Evolutionary conservation across 2,329 filamentous ascomycete genomes (phyloP).

Genomic region (Acrocalymma vagum): DNA sequence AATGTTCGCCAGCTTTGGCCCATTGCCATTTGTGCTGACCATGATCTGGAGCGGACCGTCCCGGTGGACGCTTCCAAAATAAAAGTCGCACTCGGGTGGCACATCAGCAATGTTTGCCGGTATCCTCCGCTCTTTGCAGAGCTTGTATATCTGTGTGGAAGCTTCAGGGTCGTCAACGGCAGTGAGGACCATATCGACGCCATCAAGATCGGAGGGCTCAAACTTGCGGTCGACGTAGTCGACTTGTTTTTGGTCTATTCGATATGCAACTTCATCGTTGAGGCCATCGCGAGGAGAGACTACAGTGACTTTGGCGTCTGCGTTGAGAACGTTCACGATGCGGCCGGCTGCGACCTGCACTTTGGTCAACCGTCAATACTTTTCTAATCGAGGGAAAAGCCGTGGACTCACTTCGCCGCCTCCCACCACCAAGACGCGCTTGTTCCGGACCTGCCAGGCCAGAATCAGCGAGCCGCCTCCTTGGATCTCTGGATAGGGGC

Average conservation of each 20-base stretch:
- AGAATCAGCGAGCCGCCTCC: slow-evolving; percentile 92
- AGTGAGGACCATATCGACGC: slow-evolving; percentile 85
- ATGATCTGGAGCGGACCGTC: slow-evolving; percentile 97
- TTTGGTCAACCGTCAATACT: slow-evolving; percentile 46
- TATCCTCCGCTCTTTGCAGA: slow-evolving; percentile 85
- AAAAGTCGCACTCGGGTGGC: slow-evolving; percentile 96
- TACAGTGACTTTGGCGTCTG: slow-evolving; percentile 88
- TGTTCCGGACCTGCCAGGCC: slow-evolving; percentile 93
- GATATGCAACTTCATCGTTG: slow-evolving; percentile 86
- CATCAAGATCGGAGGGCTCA: slow-evolving; percentile 84
- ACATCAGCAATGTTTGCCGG: slow-evolving; percentile 97
- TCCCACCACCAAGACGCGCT: slow-evolving; percentile 89
- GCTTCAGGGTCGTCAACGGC: slow-evolving; percentile 93
- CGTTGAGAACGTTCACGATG: slow-evolving; percentile 92
- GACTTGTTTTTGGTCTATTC: slow-evolving; percentile 78
- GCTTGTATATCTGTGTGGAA: slow-evolving; percentile 90
- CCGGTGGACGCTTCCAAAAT: slow-evolving; percentile 94
- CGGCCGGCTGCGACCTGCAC: slow-evolving; percentile 90
- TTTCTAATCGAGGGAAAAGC: slow-evolving; percentile 4
- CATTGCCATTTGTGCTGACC: slow-evolving; percentile 98
- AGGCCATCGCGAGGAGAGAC: slow-evolving; percentile 82
- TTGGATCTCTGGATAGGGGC: slow-evolving; percentile 79
- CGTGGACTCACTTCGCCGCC: slow-evolving; percentile 81
- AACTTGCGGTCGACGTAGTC: slow-evolving; percentile 85
- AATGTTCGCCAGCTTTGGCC: slow-evolving; percentile 86